These are phyloP conservation scores for Kodamaea fukazawae DNA, from an alignment of 805 yeast species.

Conservation along the genomic window DNA sequence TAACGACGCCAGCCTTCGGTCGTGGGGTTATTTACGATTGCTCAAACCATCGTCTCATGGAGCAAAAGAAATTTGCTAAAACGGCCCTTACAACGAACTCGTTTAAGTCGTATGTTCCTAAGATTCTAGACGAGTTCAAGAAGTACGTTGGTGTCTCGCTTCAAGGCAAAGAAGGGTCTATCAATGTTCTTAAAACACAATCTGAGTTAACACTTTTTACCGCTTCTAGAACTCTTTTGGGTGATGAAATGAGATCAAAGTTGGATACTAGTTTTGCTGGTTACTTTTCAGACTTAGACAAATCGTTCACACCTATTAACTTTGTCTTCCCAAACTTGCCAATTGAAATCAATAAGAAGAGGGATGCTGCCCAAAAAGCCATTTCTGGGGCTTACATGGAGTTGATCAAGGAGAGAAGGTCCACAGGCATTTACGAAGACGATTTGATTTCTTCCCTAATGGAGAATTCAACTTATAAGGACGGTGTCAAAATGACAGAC, in stretches of 20 bases:
- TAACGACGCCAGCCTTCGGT: slow-evolving; percentile 97
- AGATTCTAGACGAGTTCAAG: slow-evolving; percentile 71
- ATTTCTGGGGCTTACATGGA: slow-evolving; percentile 79
- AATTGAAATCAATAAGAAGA: slow-evolving; percentile 70
- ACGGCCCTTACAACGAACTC: slow-evolving; percentile 82
- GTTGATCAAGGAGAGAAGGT: slow-evolving; percentile 63
- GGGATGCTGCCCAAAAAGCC: slow-evolving; percentile 83
- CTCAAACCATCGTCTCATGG: slow-evolving; percentile 90
- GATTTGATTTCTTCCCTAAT: slow-evolving; percentile 87
- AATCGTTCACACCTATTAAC: slow-evolving; percentile 93
- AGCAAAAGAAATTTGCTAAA: slow-evolving; percentile 95
- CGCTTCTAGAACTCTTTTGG: slow-evolving; percentile 86
- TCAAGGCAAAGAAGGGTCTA: slow-evolving; percentile 43
- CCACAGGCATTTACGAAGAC: slow-evolving; percentile 45
- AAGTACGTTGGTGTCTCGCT: slow-evolving; percentile 53
- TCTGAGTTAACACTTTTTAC: slow-evolving; percentile 95
- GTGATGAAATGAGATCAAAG: slow-evolving; percentile 83
- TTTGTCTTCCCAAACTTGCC: slow-evolving; percentile 95
- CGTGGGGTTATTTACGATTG: slow-evolving; percentile 96
- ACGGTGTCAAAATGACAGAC: slow-evolving; percentile 91
- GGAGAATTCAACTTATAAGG: slow-evolving; percentile 80
- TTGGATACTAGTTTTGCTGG: slow-evolving; percentile 81
- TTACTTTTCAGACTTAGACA: slow-evolving; percentile 85
- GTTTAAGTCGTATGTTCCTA: slow-evolving; percentile 81
- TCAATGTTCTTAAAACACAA: slow-evolving; percentile 75